Conservation (phyloP, 2,329 filamentous ascomycete species). For the Akanthomyces dipterigenus region DNA sequence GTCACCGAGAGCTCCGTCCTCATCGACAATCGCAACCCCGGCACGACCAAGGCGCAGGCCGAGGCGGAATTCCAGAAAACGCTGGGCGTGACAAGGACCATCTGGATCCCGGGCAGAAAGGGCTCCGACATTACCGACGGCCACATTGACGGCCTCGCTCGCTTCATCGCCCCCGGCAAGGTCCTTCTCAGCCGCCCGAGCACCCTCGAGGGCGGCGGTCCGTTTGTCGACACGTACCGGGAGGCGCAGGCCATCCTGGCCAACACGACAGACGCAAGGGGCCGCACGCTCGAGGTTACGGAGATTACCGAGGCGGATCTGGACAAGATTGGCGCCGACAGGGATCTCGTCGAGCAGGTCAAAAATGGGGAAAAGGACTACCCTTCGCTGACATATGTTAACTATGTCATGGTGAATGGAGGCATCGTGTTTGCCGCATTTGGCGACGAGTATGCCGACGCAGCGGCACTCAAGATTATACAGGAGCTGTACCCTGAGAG, state of each 20-base stretch:
- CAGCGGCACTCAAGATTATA: conserved; percentile 16
- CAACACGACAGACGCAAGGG: conserved; percentile 16
- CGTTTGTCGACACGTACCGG: conserved; percentile 17
- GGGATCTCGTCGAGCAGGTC: neutral
- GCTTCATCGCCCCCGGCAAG: conserved; percentile 19
- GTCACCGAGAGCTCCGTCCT: conserved; percentile 22
- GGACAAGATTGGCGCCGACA: conserved; percentile 14
- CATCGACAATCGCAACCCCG: conserved; percentile 23
- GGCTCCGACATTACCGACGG: conserved; percentile 21
- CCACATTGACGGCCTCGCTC: conserved; percentile 23
- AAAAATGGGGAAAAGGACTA: neutral
- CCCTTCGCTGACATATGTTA: conserved; percentile 18
- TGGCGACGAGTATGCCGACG: conserved; percentile 18
- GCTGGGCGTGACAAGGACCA: conserved; percentile 20
- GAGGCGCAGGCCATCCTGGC: conserved; percentile 17
- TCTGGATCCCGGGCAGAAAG: conserved; percentile 22
- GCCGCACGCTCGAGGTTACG: conserved; percentile 18
- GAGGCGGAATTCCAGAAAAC: conserved; percentile 17
- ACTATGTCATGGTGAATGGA: conserved; percentile 22
- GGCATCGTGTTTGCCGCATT: conserved; percentile 24
- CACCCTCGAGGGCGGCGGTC: neutral
- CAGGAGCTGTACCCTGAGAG: conserved; percentile 13
- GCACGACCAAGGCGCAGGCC: conserved; percentile 15
- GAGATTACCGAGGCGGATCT: conserved; percentile 20
- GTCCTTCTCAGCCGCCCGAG: conserved; percentile 19